Evolutionary conservation across 345 rosid genomes (phyloP).

Genomic region (Linum usitatissimum): DNA sequence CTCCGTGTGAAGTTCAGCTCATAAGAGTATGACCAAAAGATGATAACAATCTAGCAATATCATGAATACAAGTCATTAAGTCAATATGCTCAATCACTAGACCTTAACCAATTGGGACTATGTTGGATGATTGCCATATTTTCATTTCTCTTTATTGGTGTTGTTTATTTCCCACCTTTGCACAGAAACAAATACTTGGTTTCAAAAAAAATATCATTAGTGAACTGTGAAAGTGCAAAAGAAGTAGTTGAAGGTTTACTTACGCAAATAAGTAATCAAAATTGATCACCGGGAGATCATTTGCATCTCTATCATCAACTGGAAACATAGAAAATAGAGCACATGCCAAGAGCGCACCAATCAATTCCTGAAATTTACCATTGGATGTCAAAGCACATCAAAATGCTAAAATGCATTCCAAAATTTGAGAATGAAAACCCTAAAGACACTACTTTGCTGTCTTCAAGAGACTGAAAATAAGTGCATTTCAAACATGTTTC

Average conservation of each 20-base stretch:
- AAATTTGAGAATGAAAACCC: too few relatives aligned
- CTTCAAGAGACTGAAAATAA: too few relatives aligned
- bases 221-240: slow-evolving; percentile 9
- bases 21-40: not conserved
- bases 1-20: not conserved
- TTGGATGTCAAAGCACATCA: slow-evolving; percentile 5
- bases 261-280: slow-evolving; percentile 77
- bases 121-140: not conserved
- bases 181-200: not conserved
- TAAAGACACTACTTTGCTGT: too few relatives aligned
- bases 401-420: not conserved
- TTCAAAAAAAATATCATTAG: not conserved
- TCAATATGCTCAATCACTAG: not conserved
- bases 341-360: slow-evolving; percentile 73
- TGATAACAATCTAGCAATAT: too few relatives aligned
- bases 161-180: not conserved
- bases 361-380: slow-evolving; percentile 55
- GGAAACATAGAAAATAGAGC: slow-evolving; percentile 86
- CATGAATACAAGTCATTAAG: not conserved
- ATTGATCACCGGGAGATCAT: slow-evolving; percentile 66
- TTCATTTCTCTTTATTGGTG: not conserved
- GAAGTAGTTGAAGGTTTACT: slow-evolving; percentile 32
- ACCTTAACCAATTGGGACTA: not conserved
- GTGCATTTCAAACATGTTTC: too few relatives aligned
- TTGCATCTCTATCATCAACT: slow-evolving; percentile 38